phyloP scores from a whole-genome alignment of 176 grass and related monocot species.

The Oryza meridionalis region DNA sequence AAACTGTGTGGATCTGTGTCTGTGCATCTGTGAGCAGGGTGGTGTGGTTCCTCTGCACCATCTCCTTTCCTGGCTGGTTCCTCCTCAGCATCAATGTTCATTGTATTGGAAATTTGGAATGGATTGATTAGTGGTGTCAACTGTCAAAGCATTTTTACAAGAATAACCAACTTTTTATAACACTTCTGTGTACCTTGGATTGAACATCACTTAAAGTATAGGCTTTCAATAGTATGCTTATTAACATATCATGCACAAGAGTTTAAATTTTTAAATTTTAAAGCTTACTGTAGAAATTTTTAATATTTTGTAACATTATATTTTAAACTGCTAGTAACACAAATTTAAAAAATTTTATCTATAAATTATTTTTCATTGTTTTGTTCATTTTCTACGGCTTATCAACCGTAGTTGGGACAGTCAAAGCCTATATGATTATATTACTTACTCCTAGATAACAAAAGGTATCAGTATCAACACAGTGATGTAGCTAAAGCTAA shows the following conservation, averaged over 20 bases:
- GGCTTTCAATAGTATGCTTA: too few relatives aligned
- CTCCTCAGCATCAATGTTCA: neutral
- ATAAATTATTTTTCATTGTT: too few relatives aligned
- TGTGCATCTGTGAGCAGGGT: neutral
- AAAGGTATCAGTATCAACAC: neutral
- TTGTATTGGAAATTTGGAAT: neutral
- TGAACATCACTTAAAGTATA: neutral
- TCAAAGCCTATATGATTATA: too few relatives aligned
- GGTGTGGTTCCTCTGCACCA: constrained; percentile 18
- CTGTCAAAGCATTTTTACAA: neutral
- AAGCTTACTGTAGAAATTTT: too few relatives aligned
- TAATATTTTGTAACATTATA: too few relatives aligned
- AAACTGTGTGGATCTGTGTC: neutral
- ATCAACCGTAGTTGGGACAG: too few relatives aligned
- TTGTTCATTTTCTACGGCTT: too few relatives aligned
- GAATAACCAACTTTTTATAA: neutral
- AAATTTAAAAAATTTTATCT: too few relatives aligned
- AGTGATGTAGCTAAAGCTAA: neutral
- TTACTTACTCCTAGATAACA: neutral
- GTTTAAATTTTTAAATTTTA: too few relatives aligned
- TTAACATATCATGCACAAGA: too few relatives aligned
- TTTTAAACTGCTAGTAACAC: too few relatives aligned
- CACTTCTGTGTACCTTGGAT: neutral
- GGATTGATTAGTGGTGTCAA: neutral
- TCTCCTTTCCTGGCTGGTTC: neutral